Evolutionary conservation across 2,329 filamentous ascomycete genomes (phyloP), one percentile per base, ranked within the genome.

Genomic region (Xylogone sp.): DNA sequence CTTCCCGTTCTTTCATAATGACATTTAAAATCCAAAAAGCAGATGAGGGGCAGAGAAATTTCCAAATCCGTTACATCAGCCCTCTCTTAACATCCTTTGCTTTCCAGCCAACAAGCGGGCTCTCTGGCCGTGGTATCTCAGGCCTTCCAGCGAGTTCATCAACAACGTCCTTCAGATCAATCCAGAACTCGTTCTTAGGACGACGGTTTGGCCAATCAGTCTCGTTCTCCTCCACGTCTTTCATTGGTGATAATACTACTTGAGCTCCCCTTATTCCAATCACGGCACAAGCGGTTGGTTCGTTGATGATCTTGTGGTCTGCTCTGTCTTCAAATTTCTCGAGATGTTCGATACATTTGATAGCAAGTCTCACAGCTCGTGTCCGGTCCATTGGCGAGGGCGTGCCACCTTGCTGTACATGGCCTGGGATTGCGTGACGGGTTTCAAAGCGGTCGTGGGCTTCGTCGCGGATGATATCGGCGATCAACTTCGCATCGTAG

Each of bases 321-420:
- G 79, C 76, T 61, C 83, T 82, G 47, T 82, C 83, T 6, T 84
- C 84, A 63, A 85, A 96, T 20, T 72, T 70, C 72, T 99, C 94
- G 3, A 99, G 76, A 66, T 96, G 91, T 74, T 96, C 85, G 66
- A 97, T 88, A 68, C 90, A 96, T 73, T 92, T 93, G 71, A 97
- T 94, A 9, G 92, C 90, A 64, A 99, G 85, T 47, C 94, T 82
- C 21, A 96, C 88, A 2, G 94, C 93, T 45, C 94, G 85, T 63
- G 93, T 92, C 50, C 94, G 87, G 71, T 99, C 94, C 92, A 99
- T 97, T 6, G 94, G 85, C 2, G 90, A 95, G 0, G 94, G 94
- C 43, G 89, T 90, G 52, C 90, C 91, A 61, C 92, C 92, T 73
- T 97, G 93, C 71, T 97, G 92, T 59, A 96, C 92, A 72, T 97